Base-by-base conservation (phyloP, 331 rosid species). In the Stylosanthes scabra region DNA sequence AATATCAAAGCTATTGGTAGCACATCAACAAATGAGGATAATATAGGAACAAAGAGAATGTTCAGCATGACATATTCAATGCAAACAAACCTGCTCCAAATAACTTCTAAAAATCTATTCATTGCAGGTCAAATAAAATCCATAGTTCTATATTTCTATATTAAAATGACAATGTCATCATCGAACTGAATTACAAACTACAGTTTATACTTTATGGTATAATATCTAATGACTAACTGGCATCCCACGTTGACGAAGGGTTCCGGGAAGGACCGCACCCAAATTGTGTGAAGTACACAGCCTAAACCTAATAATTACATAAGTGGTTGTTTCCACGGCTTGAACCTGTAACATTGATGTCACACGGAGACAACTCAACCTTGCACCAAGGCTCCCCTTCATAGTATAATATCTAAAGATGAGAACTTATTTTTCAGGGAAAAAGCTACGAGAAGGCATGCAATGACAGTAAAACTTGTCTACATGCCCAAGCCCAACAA, bases 381-480 rank as follows among this genome's bases (percentile, higher is more conserved):
- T 20, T 20, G 25, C 25, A 20, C 25, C 25, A 20, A 20, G 25
- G 25, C 25, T 20, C 1, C 25, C 25, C 25, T 20, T 20, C 25
- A 20, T 3, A 55, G 40, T 39, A 11, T 44, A 64, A 39, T 63
- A 28, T 14, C 31, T 54, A 51, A 63, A 51, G 14, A 29, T 10
- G 15, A 5, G 58, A 60, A 61, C 13, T 9, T 47, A 14, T 34
- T 29, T 31, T 59, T 59, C 11, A n/a, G 13, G 55, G 55, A 12
- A 49, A 49, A 7, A 16, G 9, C 57, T 6, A 51, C 28, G 27
- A 51, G 45, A 59, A 42, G 31, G 45, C 45, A 70, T 40, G 37
- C 31, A 44, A 58, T 45, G 31, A 28, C 2, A 14, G 55, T 40
- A n/a, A 59, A 78, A 70, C 37, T 54, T 39, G 42, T 28, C 62